phyloP scores from a whole-genome alignment of 495 filamentous ascomycete species.

The Hypoxylon subgilvum region DNA sequence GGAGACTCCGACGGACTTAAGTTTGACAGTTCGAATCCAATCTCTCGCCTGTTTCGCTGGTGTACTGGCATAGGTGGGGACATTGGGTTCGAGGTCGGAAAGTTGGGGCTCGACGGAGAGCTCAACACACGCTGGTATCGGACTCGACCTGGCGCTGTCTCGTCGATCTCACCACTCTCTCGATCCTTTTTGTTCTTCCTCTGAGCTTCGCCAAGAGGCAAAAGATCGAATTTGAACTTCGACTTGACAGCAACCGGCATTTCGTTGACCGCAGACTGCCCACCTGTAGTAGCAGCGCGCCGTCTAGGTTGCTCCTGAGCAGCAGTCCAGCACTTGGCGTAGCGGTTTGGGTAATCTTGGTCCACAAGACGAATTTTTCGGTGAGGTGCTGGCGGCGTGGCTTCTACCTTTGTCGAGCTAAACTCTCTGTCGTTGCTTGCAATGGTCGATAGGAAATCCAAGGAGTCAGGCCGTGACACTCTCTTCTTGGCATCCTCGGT shows the following conservation, averaged over 20 bases:
- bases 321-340: not conserved
- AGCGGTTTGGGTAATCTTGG: slow-evolving; percentile 9
- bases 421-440: not conserved
- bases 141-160: slow-evolving; percentile 10
- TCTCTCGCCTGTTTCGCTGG: too few species aligned
- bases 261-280: slow-evolving; percentile 2
- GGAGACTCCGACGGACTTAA: too few species aligned
- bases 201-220: slow-evolving; percentile 31
- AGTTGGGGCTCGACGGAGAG: not conserved
- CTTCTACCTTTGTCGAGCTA: too few species aligned
- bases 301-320: not conserved
- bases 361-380: slow-evolving; percentile 8
- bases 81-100: not conserved
- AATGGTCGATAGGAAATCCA: too few species aligned
- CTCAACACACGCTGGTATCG: slow-evolving; percentile 8
- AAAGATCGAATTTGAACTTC: slow-evolving; percentile 37
- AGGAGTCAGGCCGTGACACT: too few species aligned
- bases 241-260: slow-evolving; percentile 5
- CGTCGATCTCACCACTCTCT: slow-evolving; percentile 29
- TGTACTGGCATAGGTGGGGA: too few species aligned
- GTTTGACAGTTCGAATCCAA: too few species aligned
- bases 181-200: slow-evolving; percentile 24
- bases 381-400: too few species aligned
- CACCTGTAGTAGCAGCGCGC: not conserved
- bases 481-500: too few species aligned